Evolutionary conservation across 805 yeast genomes (phyloP).

Genomic region (Saturnispora serradocipensis): DNA sequence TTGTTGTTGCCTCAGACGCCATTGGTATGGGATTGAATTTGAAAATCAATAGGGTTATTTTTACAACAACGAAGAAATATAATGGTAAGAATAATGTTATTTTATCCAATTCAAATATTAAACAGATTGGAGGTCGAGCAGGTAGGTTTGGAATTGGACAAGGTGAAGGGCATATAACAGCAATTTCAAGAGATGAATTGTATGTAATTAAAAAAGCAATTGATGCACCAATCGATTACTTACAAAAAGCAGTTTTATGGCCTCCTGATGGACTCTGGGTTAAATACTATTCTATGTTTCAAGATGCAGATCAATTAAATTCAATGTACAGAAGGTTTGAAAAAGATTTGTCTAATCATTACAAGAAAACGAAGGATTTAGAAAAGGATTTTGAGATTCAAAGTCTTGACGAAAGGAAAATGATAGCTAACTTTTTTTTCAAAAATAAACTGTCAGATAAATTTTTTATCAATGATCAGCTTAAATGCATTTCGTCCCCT

Average conservation of each 20-base stretch:
- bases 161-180: constrained; percentile 43
- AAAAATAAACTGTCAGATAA: constrained; percentile 16
- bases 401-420: constrained; percentile 20
- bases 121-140: constrained; percentile 95
- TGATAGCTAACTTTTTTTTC: constrained; percentile 21
- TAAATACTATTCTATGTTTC: constrained; percentile 52
- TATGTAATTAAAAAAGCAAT: constrained; percentile 38
- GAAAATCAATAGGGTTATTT: constrained; percentile 71
- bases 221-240: constrained; percentile 39
- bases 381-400: constrained; percentile 22
- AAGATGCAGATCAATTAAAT: constrained; percentile 38
- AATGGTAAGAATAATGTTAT: constrained; percentile 46
- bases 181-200: constrained; percentile 38
- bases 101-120: constrained; percentile 57
- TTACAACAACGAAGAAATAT: constrained; percentile 58
- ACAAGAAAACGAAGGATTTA: constrained; percentile 10
- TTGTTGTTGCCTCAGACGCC: constrained; percentile 93
- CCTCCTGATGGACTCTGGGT: constrained; percentile 71
- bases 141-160: constrained; percentile 54
- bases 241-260: constrained; percentile 63
- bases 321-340: constrained; percentile 42
- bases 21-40: constrained; percentile 95
- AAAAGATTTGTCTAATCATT: constrained; percentile 25
- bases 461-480: constrained; percentile 26
- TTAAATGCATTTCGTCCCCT: constrained; percentile 31